Evolutionary conservation across 371 early-diverging fungal genomes (phyloP), one percentile per base, ranked within the genome.

Genomic region (Rhizopus sp.): DNA sequence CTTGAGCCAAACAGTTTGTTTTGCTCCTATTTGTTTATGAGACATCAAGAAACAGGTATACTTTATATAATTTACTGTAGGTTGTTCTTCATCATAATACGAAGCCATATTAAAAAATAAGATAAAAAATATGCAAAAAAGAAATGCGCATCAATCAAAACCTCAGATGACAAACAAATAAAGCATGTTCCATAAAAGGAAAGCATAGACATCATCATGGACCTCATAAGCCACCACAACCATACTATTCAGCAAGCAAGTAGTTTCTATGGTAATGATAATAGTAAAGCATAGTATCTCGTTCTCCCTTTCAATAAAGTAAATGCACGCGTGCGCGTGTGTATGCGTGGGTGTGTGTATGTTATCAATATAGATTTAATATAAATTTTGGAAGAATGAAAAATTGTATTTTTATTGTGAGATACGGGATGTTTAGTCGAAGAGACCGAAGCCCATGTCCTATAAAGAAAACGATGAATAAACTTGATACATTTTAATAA

Each of bases 391-490:
- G 23, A 23, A 23, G 23, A 23, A 23, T 23, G 23, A 23, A 2
- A 23, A 23, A 23, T 23, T 23, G 23, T 23, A 23, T 23, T 46
- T 46, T 46, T 46, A 46, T 46, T 46, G 17, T 46, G 17, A 29
- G 9, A 15, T 46, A 46, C 8, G 29, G 29, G 30, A 46, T 46
- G 46, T 64, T 85, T 91, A 92, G 79, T 91, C 92, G 83, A 92
- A 92, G 58, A 93, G 88, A 88, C 92, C 87, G 64, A 70, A 70
- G 58, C 70, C 80, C 70, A 70, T 70, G 55, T 70, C 71, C 66
- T 69, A 53, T 69, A 67, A 62, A 50, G 56, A 23, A 47, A 17
- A 37, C 30, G 38, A 46, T 50, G 34, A 40, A 33, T 31, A 5
- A 33, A 44, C 9, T 17, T 12, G 16, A 32, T 15, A 8, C 32